A percentile compares a stretch with the other conserved stretches of the same genome.
These are phyloP conservation scores for Usnea hakonensis DNA, from an alignment of 495 filamentous ascomycete genomes.

Conservation along the genomic window DNA sequence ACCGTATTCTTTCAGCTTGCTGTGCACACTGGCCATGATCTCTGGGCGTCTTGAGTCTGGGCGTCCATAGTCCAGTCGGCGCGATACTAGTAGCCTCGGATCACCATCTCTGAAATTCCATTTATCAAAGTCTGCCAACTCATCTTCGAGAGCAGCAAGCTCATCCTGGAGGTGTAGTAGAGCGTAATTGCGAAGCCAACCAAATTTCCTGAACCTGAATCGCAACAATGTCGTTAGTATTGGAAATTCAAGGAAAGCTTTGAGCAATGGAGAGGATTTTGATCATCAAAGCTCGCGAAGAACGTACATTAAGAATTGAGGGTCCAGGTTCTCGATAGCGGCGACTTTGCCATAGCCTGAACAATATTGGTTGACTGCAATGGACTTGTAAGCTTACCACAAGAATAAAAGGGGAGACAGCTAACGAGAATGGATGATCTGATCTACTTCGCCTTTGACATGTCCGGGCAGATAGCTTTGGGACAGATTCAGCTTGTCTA, in stretches of 20 bases:
- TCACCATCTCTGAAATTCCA: constrained; percentile 7
- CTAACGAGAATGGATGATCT: constrained; percentile 9
- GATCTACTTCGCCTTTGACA: constrained; percentile 2
- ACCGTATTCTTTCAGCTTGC: constrained; percentile 63
- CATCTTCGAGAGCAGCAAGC: constrained; percentile 28
- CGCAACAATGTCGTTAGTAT: neutral
- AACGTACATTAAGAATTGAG: constrained; percentile 26
- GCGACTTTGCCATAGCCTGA: constrained; percentile 34
- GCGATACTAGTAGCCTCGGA: constrained; percentile 11
- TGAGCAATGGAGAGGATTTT: neutral
- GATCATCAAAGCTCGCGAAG: neutral
- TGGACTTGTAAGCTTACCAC: neutral
- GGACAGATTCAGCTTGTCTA: neutral
- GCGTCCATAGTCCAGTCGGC: constrained; percentile 7
- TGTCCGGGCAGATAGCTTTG: neutral
- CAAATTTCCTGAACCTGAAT: constrained; percentile 30
- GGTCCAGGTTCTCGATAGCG: constrained; percentile 30
- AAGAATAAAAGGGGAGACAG: neutral
- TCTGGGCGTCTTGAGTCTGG: constrained; percentile 39
- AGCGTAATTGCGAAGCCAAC: constrained; percentile 31
- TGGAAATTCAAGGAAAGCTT: neutral
- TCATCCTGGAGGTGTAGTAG: constrained; percentile 33
- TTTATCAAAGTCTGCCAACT: constrained; percentile 28
- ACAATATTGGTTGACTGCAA: constrained; percentile 29
- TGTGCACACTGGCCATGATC: constrained; percentile 51